Base-by-base conservation (phyloP, 179 eudicot species). In the Carnegiea gigantea region DNA sequence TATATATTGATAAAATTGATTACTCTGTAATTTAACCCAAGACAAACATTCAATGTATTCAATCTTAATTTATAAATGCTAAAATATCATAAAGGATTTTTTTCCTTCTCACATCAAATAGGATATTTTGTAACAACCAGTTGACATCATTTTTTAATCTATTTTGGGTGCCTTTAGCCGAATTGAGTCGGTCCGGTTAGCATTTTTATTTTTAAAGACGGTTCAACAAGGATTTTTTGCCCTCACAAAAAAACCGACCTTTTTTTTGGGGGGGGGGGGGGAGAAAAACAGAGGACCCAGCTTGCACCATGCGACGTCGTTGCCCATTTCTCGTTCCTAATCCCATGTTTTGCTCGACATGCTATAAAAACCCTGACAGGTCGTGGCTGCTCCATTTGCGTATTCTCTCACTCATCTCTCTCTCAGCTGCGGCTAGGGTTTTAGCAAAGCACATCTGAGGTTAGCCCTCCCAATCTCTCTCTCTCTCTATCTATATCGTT, bases 341-440 rank as follows among this genome's bases (percentile, higher is more conserved):
- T 3, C 38, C 71, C 17, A 15, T 26, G 71, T 26, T 65, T 26
- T 24, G 24, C 24, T 11, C 38, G 26, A 33, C 71, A 65, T 26
- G 26, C 36, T 65, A 65, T 65, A 65, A 65, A 62, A 65, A 10
- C 71, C 71, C 30, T 65, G 0, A 40, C 44, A 40, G 9, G 44
- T 40, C 44, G 44, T 3, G 0, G 6, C 44, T 5, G 6, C 9
- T 40, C 9, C 44, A 40, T 40, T 40, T 40, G 44, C 8, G 18
- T 4, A 6, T 33, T 65, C 71, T n/a, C 71, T 12, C 20, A 24
- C 1, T 65, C 71, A 9, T 15, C 0, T 15, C 71, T 65, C 6
- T 65, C 38, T 65, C 71, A 11, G 5, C 38, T 65, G 71, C 71
- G 71, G 71, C 71, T 65, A 65, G 71, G 71, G 71, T 28, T 65